phyloP scores from a whole-genome alignment of 2,329 filamentous ascomycete genomes.

The Sporothrix euskadiensis region DNA sequence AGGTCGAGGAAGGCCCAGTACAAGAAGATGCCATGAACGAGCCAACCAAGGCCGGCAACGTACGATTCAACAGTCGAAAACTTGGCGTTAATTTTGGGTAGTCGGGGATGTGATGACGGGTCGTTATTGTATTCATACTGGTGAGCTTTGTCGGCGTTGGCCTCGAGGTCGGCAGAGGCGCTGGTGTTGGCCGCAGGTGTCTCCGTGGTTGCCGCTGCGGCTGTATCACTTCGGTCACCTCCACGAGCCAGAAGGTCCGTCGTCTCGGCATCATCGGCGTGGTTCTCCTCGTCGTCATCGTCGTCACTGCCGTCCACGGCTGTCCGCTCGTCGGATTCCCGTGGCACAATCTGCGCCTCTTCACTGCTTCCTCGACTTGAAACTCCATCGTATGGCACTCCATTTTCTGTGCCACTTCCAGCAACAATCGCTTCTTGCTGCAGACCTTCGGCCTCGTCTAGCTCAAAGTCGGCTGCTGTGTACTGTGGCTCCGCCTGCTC shows the following conservation, averaged over 20 bases:
- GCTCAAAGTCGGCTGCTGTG: conserved; percentile 26
- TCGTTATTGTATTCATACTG: conserved; percentile 25
- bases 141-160: conserved; percentile 7
- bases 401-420: not conserved
- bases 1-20: conserved; percentile 30
- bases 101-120: not conserved
- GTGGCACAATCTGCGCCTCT: not conserved
- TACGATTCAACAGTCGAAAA: not conserved
- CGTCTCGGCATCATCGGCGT: not conserved
- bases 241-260: not conserved
- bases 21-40: not conserved
- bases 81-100: not conserved
- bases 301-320: not conserved
- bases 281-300: not conserved
- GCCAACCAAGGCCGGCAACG: not conserved
- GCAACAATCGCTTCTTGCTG: not conserved
- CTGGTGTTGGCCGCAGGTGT: not conserved
- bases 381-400: not conserved
- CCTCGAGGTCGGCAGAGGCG: not conserved
- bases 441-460: not conserved
- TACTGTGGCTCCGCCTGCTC: conserved; percentile 6
- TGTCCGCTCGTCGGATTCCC: not conserved
- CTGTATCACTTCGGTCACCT: not conserved
- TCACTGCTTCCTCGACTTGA: not conserved
- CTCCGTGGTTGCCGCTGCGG: not conserved